Conservation (phyloP, 2,329 filamentous ascomycete species). For the Epichloe elymi region DNA sequence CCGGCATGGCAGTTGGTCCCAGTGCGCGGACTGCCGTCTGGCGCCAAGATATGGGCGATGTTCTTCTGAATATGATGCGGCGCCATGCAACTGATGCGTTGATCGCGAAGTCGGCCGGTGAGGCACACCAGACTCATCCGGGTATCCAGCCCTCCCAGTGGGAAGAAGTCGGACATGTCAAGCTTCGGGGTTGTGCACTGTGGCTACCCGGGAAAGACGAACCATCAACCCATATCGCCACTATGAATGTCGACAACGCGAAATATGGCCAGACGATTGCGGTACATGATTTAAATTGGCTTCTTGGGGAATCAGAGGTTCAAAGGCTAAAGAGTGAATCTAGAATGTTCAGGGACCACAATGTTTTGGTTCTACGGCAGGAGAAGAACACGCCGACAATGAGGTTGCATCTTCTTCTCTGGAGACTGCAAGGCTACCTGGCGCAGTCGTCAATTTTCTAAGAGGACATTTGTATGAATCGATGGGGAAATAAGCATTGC, state of each 20-base stretch:
- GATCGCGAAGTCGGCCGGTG: constrained; percentile 9
- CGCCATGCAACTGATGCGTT: constrained; percentile 33
- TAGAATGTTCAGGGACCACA: constrained; percentile 21
- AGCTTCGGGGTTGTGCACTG: constrained; percentile 32
- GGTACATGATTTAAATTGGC: constrained; percentile 37
- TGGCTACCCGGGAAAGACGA: constrained; percentile 21
- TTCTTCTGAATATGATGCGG: constrained; percentile 38
- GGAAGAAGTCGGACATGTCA: constrained; percentile 27
- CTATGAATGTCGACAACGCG: constrained; percentile 25
- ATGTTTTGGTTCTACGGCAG: constrained; percentile 28
- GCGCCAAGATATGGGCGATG: constrained; percentile 41
- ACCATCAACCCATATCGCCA: constrained; percentile 27
- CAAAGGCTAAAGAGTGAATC: constrained; percentile 24
- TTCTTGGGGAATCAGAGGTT: constrained; percentile 37
- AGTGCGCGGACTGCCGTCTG: constrained; percentile 11
- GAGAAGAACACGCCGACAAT: constrained; percentile 26
- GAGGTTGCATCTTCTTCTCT: constrained; percentile 36
- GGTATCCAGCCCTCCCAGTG: constrained; percentile 31
- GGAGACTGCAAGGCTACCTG: constrained; percentile 46
- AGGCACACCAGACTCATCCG: constrained; percentile 15
- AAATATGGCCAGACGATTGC: constrained; percentile 26
- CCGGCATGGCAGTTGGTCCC: constrained; percentile 14
- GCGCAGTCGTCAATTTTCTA: constrained; percentile 2
- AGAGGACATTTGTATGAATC: not conserved
- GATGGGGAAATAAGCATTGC: too few species aligned